Evolutionary conservation across 75 land plant species (phyloP), one percentile per base, ranked within the genome.

Genomic region (Cupressus sempervirens): DNA sequence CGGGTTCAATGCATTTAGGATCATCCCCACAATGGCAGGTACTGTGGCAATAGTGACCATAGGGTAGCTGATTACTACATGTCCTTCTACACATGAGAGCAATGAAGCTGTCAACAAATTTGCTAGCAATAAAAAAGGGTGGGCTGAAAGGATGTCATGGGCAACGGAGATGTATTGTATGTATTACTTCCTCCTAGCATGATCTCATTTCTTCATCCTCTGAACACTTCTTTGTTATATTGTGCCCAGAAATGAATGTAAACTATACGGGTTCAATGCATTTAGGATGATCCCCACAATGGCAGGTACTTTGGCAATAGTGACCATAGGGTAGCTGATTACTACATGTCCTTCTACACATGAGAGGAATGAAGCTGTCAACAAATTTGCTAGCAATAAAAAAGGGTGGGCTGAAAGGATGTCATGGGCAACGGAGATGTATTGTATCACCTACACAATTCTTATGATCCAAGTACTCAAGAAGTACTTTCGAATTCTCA

Each of bases 1-100:
- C 87, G 20, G 54, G 68, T 58, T 85, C 88, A 14, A 26, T 5
- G 36, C 87, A 86, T 41, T 13, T 34, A 9, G 48, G 43, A 85
- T 87, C 87, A 53, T 73, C 34, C 2, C 88, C 88, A 16, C 26
- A 38, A 48, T 87, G 88, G 36, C 88, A 87, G 34, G 87, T 87
- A 13, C 48, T 72, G 7, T 41, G 38, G 40, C 88, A 87, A 72
- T 50, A 40, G 40, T 87, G 88, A 56, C 34, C 81, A n/a, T 87
- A 87, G 4, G 23, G 54, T n/a, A 87, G 76, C 36, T 85, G 30
- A 32, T 20, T 48, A 14, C 34, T 53, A 40, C 88, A 85, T 20
- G 88, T 52, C 36, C 68, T 58, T 8, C 34, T 83, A 30, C 84
- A 83, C 10, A 53, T 3, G 26, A 40, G 23, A 54, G 88, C 82